These are phyloP conservation scores for Plasmodium adleri DNA, from an alignment of 169 alveolate genomes.

Conservation along the genomic window DNA sequence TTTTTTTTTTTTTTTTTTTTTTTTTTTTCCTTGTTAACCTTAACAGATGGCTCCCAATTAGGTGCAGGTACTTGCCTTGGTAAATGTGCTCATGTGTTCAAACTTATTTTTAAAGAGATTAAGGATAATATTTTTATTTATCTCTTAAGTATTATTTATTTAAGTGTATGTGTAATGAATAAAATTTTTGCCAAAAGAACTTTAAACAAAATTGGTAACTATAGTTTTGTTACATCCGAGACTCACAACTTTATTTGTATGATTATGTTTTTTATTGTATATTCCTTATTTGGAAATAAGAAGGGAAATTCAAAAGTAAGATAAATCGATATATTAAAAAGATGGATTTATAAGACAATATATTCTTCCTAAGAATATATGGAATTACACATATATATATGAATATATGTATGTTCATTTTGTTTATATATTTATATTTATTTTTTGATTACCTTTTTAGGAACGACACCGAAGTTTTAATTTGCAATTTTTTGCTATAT, in stretches of 20 bases:
- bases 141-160: slow-evolving; percentile 10
- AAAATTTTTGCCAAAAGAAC: slow-evolving; percentile 58
- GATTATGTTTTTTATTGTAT: slow-evolving; percentile 7
- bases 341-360: neutral
- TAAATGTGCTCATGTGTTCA: neutral
- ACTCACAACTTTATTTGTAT: slow-evolving; percentile 38
- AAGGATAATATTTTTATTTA: slow-evolving; percentile 16
- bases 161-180: slow-evolving; percentile 60
- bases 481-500: slow-evolving; percentile 9
- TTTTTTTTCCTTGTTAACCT: neutral
- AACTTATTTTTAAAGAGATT: slow-evolving; percentile 6
- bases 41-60: slow-evolving; percentile 7
- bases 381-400: no score
- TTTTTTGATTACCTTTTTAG: neutral
- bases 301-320: neutral
- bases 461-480: slow-evolving; percentile 18
- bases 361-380: neutral
- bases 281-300: slow-evolving; percentile 9
- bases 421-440: no score
- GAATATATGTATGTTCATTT: no score
- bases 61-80: neutral
- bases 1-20: slow-evolving; percentile 13
- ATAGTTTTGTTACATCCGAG: slow-evolving; percentile 62
- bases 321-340: slow-evolving; percentile 3
- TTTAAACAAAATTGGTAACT: slow-evolving; percentile 46